Evolutionary conservation across 768 basidiomycete genomes (phyloP), one percentile per base, ranked within the genome.

Genomic region (Pulveroboletus sp.): DNA sequence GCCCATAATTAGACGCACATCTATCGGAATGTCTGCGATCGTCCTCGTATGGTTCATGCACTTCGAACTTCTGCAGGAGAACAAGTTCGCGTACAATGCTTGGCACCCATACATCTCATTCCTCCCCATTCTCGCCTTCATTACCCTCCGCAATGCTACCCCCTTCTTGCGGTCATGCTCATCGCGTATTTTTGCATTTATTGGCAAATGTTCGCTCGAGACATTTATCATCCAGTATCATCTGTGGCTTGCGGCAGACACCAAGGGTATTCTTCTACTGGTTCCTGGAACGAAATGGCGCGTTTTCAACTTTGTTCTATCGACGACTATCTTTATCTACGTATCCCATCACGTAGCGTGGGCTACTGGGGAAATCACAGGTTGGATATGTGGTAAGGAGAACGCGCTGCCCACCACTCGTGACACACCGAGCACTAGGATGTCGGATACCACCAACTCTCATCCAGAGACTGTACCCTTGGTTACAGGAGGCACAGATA

Each of bases 161-260:
- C 71, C 76, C 3, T 70, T 79, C 44, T 71, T 94, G 39, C 84
- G 93, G 36, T 87, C 87, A 3, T 76, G 75, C 33, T 80, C 80
- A 18, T 88, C 84, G 10, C 74, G 71, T 13, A 68, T 80, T 27
- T 94, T 93, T 70, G 81, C 81, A 24, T 91, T 89, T 69, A 76
- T 94, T 45, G 93, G 93, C 36, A 82, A 74, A 63, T 93, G 89
- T 68, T 93, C 91, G 5, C 76, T 95, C 47, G 93, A 96, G 69
- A 86, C 91, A 0, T 96, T 93, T 66, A 86, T 94, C 61, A 79
- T 94, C 50, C 92, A 95, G 63, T 94, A 84, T 65, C 91, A 90
- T 59, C 70, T 89, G 39, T 93, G 89, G 89, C 74, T 93, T 31
- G 91, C 87, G 0, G 87, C 77, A 4, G 89, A 93, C 59, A 89